Percentiles rank a stretch among this genome's conserved stretches.
phyloP scores from a whole-genome alignment of 768 basidiomycete genomes.

The Nevesoporus exiguus region DNA sequence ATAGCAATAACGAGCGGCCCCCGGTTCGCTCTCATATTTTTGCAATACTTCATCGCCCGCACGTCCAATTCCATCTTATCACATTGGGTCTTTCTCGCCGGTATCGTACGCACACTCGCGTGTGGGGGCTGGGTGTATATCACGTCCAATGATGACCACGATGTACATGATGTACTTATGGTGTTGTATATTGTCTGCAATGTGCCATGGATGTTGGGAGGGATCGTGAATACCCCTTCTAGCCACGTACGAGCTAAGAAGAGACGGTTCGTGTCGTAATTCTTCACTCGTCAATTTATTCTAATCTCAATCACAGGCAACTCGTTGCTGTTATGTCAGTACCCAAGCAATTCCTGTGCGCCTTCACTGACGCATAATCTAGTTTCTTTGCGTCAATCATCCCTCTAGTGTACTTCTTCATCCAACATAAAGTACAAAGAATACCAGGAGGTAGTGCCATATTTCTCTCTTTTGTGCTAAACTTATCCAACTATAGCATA shows the following conservation, averaged over 20 bases:
- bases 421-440: constrained; percentile 78
- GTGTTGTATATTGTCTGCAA: constrained; percentile 80
- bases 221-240: constrained; percentile 52
- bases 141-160: constrained; percentile 80
- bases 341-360: background rate
- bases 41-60: constrained; percentile 60
- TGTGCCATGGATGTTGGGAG: constrained; percentile 85
- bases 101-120: constrained; percentile 68
- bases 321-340: constrained; percentile 48
- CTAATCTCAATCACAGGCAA: constrained; percentile 37
- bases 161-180: constrained; percentile 85
- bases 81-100: constrained; percentile 52
- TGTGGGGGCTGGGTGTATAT: constrained; percentile 94
- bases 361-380: constrained; percentile 5
- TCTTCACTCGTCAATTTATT: background rate
- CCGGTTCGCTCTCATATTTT: constrained; percentile 60
- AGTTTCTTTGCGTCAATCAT: constrained; percentile 72
- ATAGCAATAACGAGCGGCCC: constrained; percentile 88
- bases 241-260: constrained; percentile 39
- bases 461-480: background rate
- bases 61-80: constrained; percentile 42
- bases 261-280: constrained; percentile 44
- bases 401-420: constrained; percentile 79
- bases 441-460: constrained; percentile 68
- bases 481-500: constrained; percentile 55